Base-by-base conservation (phyloP, 805 yeast species). In the Kockiozyma suomiensis region DNA sequence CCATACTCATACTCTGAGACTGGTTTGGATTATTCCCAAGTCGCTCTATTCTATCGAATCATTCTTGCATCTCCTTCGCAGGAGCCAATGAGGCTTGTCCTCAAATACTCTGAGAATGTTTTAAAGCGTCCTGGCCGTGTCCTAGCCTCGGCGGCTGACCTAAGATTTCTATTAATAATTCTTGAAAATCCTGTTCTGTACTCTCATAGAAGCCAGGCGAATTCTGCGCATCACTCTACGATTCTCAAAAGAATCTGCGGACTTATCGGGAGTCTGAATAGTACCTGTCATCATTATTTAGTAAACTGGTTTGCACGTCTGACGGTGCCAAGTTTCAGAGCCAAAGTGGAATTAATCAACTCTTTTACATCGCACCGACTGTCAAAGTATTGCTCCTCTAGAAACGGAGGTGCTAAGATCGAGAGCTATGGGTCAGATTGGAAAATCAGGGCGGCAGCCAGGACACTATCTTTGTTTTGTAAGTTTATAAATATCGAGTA, bases 291-390 rank as follows among this genome's bases (percentile, higher is more conserved):
- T 2, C 79, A 77, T 33, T 78, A 78, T 66, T 68, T 87, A 28
- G 78, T 82, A 1, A 78, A 80, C 59, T 86, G 88, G 86, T 78
- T 85, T 69, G 75, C 84, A 2, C 75, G 79, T 47, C 68, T 78
- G 17, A 73, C 85, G 0, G 56, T 65, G 0, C 72, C 71, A 0
- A 78, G 75, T 7, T 86, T 87, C 64, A 70, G 72, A 8, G 68
- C 72, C 1, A 85, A 85, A 66, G 81, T 90, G 0, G 90, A 90
- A 41, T 75, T 87, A 33, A 68, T 89, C 50, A 92, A 91, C 68
- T 77, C 90, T 23, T 90, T 87, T 73, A 80, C 91, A 38, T 87
- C 96, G 0, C 90, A 88, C 69, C 90, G 89, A 47, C 75, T 92
- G 56, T 81, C 85, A 42, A 64, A 69, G 40, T 64, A 63, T 52